Percentiles rank a stretch among this genome's conserved stretches.
phyloP scores from a whole-genome alignment of 2,329 filamentous ascomycete species.

The Thermothelomyces thermophilus region DNA sequence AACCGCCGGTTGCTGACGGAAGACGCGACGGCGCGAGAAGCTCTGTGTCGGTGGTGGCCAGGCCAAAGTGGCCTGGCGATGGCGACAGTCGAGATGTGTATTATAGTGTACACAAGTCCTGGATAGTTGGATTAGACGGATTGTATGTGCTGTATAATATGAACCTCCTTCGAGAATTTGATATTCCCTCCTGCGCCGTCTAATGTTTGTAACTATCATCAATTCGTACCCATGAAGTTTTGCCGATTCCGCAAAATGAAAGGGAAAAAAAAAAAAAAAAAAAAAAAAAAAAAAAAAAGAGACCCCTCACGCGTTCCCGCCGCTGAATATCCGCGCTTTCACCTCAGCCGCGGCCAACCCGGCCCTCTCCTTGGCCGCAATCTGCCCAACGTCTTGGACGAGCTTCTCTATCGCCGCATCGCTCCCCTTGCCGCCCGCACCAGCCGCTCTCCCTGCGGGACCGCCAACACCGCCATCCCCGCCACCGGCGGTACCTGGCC shows the following conservation, averaged over 20 bases:
- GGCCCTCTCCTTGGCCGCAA: conserved; percentile 56
- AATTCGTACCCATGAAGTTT: conserved; percentile 2
- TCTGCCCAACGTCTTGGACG: conserved; percentile 53
- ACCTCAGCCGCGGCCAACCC: conserved; percentile 56
- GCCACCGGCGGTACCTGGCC: neutral
- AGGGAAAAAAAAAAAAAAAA: too few species aligned
- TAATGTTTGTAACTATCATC: conserved; percentile 9
- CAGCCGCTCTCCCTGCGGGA: conserved; percentile 2
- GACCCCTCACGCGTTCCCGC: neutral
- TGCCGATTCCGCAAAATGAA: neutral
- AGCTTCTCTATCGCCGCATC: conserved; percentile 50
- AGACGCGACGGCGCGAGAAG: too few species aligned
- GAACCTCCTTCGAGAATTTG: neutral
- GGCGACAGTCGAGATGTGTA: neutral
- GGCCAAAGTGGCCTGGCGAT: neutral
- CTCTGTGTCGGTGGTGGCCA: too few species aligned
- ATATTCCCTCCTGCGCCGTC: conserved; percentile 1
- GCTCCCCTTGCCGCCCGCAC: conserved; percentile 20
- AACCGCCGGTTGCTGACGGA: too few species aligned
- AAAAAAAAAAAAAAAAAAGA: too few species aligned
- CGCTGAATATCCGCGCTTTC: conserved; percentile 55
- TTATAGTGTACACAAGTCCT: conserved; percentile 3
- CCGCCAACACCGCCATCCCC: neutral
- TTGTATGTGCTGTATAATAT: conserved; percentile 5
- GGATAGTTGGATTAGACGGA: neutral